A percentile compares a stretch with the other conserved stretches of the same genome.
Conservation (phyloP, 2,329 filamentous ascomycete genomes). For the Pyrenophora seminiperda region DNA sequence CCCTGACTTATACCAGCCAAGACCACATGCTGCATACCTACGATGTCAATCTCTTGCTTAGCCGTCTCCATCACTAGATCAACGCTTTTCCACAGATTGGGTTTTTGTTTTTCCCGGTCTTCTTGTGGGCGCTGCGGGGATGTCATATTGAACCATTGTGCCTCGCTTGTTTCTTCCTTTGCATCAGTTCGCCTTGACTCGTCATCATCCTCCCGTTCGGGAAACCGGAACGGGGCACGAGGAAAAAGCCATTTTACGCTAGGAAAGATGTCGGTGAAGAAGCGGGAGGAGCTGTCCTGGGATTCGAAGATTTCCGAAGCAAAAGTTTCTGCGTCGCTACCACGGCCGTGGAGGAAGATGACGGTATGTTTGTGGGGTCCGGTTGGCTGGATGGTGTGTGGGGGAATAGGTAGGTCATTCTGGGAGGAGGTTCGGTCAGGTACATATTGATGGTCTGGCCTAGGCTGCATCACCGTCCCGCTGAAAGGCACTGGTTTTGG, state of each 20-base stretch:
- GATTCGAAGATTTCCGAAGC: constrained; percentile 49
- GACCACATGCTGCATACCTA: constrained; percentile 16
- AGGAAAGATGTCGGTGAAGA: constrained; percentile 50
- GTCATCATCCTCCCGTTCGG: too few species aligned
- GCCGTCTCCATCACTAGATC: constrained; percentile 38
- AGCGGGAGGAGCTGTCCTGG: constrained; percentile 20
- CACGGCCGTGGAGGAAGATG: constrained; percentile 56
- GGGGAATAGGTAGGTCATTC: background rate
- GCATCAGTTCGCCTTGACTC: constrained; percentile 27
- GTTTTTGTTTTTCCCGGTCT: constrained; percentile 51
- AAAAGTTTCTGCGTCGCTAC: constrained; percentile 49
- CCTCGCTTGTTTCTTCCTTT: constrained; percentile 28
- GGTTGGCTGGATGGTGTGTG: constrained; percentile 8
- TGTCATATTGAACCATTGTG: constrained; percentile 60
- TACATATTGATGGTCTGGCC: too few species aligned
- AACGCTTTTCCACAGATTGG: constrained; percentile 51
- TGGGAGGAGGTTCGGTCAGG: background rate
- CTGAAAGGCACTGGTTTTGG: too few species aligned
- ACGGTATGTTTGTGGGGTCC: constrained; percentile 52
- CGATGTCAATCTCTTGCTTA: constrained; percentile 16
- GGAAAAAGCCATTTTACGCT: constrained; percentile 55
- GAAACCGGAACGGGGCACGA: too few species aligned
- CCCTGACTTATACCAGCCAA: constrained; percentile 36
- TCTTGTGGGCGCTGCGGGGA: constrained; percentile 50
- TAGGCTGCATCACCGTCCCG: too few species aligned